phyloP scores from a whole-genome alignment of 75 land plant genomes.

The Sequoiadendron giganteum region DNA sequence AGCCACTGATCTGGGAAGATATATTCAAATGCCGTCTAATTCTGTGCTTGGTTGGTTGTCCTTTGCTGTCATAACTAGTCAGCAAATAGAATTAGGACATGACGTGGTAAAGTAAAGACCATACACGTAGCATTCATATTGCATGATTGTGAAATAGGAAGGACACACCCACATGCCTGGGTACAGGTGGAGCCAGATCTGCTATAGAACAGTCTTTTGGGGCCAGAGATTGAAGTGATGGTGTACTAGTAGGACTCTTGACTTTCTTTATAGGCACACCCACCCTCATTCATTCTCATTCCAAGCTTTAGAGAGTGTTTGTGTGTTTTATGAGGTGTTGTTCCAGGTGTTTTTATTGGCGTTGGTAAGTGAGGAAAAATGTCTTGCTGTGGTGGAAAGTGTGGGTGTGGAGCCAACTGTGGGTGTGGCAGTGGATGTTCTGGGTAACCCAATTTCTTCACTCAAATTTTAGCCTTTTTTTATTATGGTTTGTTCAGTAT shows the following conservation, averaged over 20 bases:
- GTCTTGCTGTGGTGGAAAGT: constrained; percentile 5
- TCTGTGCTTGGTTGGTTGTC: no score
- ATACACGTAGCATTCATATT: no score
- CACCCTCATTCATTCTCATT: neutral
- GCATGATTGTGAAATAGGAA: no score
- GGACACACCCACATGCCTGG: neutral
- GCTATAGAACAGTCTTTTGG: neutral
- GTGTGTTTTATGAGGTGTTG: neutral
- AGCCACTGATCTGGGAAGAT: no score
- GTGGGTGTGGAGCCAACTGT: neutral
- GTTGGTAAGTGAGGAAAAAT: neutral
- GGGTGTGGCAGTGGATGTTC: neutral
- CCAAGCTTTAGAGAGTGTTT: no score
- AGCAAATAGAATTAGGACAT: no score
- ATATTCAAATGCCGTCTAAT: no score
- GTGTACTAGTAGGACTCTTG: neutral
- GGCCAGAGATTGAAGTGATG: neutral
- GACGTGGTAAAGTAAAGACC: no score
- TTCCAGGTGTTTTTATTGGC: neutral
- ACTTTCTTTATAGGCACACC: neutral
- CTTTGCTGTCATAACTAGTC: no score
- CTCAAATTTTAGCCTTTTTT: neutral
- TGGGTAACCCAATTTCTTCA: neutral
- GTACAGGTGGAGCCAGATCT: neutral
- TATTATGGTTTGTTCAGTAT: neutral